These are phyloP conservation scores for Acanthamoeba divionensis DNA, from an alignment of 208 protist genomes.

Conservation along the genomic window DNA sequence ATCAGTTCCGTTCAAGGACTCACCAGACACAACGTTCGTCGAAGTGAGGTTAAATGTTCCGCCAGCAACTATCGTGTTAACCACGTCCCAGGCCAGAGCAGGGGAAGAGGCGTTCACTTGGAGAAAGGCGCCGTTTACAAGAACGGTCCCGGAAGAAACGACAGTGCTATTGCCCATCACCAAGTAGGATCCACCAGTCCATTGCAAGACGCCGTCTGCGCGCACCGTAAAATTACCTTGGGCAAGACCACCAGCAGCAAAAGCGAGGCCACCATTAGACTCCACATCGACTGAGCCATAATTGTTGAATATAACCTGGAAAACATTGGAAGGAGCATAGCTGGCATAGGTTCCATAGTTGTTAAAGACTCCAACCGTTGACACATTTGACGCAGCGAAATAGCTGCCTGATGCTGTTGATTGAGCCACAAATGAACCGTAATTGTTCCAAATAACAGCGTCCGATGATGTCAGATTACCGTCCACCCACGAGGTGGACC, in stretches of 20 bases:
- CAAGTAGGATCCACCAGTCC: neutral
- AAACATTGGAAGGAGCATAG: neutral
- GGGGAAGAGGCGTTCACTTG: neutral
- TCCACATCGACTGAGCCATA: neutral
- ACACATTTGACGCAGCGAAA: neutral
- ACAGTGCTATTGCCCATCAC: neutral
- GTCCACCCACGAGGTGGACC: neutral
- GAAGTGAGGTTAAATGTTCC: neutral
- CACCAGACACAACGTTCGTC: too few relatives aligned
- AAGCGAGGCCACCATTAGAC: neutral
- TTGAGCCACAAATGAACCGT: neutral
- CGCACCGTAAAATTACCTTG: neutral
- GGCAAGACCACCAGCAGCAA: neutral
- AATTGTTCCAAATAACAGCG: slow-evolving; percentile 36
- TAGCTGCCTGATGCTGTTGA: neutral
- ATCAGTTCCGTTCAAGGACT: too few relatives aligned
- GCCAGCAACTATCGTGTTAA: neutral
- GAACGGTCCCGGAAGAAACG: neutral
- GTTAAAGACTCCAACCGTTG: neutral
- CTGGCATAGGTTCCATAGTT: neutral
- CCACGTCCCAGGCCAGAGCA: neutral
- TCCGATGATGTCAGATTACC: neutral
- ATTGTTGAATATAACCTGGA: neutral
- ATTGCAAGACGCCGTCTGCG: neutral
- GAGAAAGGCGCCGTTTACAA: neutral